These are phyloP conservation scores for Talaromyces nanjingensis DNA, from an alignment of 495 filamentous ascomycete genomes.

Conservation along the genomic window DNA sequence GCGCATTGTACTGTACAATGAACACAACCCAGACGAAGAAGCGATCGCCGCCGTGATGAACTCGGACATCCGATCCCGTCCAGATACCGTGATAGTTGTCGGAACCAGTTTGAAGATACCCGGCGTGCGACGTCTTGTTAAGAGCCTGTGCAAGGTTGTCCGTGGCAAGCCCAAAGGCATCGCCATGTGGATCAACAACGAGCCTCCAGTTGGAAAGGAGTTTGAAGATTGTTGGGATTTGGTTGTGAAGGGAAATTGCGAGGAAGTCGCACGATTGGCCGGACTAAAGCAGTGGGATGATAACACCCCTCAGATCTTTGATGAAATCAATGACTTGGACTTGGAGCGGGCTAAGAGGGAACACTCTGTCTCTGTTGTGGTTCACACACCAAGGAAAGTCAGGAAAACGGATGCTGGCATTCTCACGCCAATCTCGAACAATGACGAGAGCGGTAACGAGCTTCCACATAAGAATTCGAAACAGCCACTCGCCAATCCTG, in stretches of 20 bases:
- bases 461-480: conserved; percentile 9
- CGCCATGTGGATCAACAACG: conserved; percentile 90
- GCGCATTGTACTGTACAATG: conserved; percentile 94
- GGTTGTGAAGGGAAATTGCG: conserved; percentile 78
- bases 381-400: conserved; percentile 43
- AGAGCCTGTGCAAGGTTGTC: conserved; percentile 80
- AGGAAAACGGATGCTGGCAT: conserved; percentile 39
- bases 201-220: conserved; percentile 72
- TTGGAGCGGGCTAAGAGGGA: conserved; percentile 28
- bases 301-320: conserved; percentile 34
- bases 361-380: conserved; percentile 30
- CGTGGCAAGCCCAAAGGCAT: conserved; percentile 78
- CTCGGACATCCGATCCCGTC: conserved; percentile 73
- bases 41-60: conserved; percentile 87
- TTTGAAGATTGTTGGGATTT: conserved; percentile 90
- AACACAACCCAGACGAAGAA: conserved; percentile 91
- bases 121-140: conserved; percentile 79
- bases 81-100: conserved; percentile 89
- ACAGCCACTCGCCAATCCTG: conserved; percentile 23
- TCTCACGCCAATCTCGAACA: conserved; percentile 53
- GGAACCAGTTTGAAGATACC: conserved; percentile 94
- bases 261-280: conserved; percentile 73
- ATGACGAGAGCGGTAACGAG: conserved; percentile 26
- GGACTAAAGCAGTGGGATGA: conserved; percentile 74
- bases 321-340: conserved; percentile 34